Evolutionary conservation across 2,329 filamentous ascomycete genomes (phyloP).

Genomic region (Neopestalotiopsis rosae): DNA sequence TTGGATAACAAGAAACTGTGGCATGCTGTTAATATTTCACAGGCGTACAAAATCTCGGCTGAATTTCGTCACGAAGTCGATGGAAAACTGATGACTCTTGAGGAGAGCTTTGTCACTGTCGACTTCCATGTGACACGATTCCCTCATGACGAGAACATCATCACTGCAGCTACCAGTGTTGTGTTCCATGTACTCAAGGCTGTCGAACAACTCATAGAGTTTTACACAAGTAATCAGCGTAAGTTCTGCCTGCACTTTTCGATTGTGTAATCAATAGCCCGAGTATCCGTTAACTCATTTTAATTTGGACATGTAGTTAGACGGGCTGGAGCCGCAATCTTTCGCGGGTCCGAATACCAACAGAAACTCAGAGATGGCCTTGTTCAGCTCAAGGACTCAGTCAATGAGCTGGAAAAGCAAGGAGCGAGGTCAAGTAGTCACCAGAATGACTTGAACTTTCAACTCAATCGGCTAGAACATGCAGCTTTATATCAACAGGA

Average conservation of each 20-base stretch:
- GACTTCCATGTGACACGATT: not conserved
- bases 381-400: not conserved
- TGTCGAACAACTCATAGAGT: not conserved
- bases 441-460: not conserved
- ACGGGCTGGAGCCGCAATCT: not conserved
- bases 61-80: not conserved
- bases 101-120: not conserved
- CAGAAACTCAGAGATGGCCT: not conserved
- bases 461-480: not conserved
- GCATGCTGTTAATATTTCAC: not conserved
- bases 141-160: not conserved
- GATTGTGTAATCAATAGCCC: not conserved
- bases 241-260: not conserved
- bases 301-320: not conserved
- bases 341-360: not conserved
- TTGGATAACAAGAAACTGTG: not conserved
- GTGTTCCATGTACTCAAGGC: not conserved
- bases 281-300: not conserved
- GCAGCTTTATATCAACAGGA: not conserved
- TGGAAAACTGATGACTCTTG: not conserved
- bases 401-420: not conserved
- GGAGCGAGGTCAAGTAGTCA: not conserved
- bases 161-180: not conserved
- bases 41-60: not conserved
- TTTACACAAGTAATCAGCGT: not conserved